phyloP scores from a whole-genome alignment of 2,329 filamentous ascomycete genomes.

The Diaporthe ampelina region DNA sequence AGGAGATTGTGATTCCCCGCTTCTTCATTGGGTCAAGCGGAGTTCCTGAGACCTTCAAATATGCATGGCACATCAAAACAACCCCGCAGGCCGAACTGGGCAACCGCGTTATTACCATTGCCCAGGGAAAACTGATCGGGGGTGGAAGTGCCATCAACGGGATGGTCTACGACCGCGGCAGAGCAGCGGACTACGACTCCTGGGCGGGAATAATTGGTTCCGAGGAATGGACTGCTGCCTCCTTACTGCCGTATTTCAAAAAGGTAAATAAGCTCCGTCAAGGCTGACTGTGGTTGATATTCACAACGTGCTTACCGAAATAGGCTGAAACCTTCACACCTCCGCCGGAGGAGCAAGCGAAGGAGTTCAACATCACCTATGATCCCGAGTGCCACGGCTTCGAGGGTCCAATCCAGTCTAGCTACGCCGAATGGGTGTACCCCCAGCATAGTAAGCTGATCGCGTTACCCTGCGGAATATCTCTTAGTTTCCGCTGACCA shows the following conservation, averaged over 20 bases:
- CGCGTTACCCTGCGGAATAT: no score
- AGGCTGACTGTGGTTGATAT: not conserved
- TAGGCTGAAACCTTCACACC: conserved; percentile 14
- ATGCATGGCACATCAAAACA: conserved; percentile 11
- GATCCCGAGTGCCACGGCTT: conserved; percentile 19
- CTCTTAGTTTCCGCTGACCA: not conserved
- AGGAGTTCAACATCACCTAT: not conserved
- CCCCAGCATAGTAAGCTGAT: not conserved
- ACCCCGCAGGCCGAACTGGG: not conserved
- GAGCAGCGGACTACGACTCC: conserved; percentile 4
- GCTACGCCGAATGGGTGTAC: not conserved
- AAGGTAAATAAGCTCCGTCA: not conserved
- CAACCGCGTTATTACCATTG: not conserved
- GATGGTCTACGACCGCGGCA: conserved; percentile 14
- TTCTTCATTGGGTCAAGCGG: not conserved
- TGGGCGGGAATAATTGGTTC: not conserved
- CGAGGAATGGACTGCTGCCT: not conserved
- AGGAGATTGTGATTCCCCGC: not conserved
- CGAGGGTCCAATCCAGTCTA: not conserved
- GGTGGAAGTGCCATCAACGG: conserved; percentile 18
- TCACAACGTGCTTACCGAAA: not conserved
- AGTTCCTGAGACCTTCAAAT: conserved; percentile 8
- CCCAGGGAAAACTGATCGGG: conserved; percentile 9
- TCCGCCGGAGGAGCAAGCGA: not conserved
- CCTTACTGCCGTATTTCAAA: conserved; percentile 13